phyloP scores from a whole-genome alignment of 2,329 filamentous ascomycete genomes.

The Tolypocladium guangdongense region DNA sequence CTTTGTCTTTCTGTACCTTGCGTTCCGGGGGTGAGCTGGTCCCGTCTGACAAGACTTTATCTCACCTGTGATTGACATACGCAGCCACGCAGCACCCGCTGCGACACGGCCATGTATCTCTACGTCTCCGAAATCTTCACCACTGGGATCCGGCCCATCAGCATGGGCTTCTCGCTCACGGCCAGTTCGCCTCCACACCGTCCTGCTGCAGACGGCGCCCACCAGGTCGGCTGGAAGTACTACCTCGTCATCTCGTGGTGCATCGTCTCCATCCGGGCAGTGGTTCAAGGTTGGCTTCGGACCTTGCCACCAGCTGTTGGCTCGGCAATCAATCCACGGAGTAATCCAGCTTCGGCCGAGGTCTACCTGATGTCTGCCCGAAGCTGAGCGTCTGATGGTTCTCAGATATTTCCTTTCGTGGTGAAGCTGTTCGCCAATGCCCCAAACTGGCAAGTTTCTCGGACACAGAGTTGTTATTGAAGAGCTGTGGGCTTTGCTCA shows the following conservation, averaged over 20 bases:
- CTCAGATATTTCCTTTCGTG: too few relatives aligned
- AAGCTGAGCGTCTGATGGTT: too few relatives aligned
- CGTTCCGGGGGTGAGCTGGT: conserved; percentile 17
- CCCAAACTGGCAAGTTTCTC: too few relatives aligned
- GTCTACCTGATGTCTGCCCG: neutral
- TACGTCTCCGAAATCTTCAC: conserved; percentile 29
- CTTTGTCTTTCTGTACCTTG: conserved; percentile 35
- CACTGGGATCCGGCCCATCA: conserved; percentile 38
- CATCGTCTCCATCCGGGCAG: conserved; percentile 12
- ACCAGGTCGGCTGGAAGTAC: conserved; percentile 36
- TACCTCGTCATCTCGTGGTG: conserved; percentile 35
- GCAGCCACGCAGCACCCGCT: conserved; percentile 18
- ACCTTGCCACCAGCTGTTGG: too few relatives aligned
- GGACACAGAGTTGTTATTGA: too few relatives aligned
- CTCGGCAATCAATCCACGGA: too few relatives aligned
- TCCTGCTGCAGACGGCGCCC: conserved; percentile 31
- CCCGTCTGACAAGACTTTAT: too few relatives aligned
- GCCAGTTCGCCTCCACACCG: conserved; percentile 36
- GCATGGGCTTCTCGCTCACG: conserved; percentile 39
- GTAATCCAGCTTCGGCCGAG: neutral
- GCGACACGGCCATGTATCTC: conserved; percentile 28
- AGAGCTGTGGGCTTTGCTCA: neutral
- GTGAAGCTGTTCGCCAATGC: too few relatives aligned
- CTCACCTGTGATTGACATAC: too few relatives aligned
- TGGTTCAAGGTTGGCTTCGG: too few relatives aligned